These are phyloP conservation scores for Sechiopsis laciniata DNA, from an alignment of 306 rosid genomes.

Conservation along the genomic window DNA sequence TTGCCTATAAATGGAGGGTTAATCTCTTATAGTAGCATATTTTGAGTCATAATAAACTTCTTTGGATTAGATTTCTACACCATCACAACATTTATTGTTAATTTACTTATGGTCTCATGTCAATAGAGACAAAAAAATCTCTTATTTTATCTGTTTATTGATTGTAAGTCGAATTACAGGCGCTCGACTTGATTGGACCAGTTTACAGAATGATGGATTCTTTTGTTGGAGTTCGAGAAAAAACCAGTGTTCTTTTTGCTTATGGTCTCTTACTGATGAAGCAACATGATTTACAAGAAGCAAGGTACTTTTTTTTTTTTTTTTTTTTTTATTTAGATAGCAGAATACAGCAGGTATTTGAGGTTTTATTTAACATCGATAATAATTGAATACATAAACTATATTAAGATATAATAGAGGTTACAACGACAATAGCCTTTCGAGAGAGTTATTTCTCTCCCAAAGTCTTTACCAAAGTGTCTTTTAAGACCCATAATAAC, in stretches of 20 bases:
- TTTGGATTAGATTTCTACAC: background rate
- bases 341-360: background rate
- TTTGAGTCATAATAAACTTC: no score
- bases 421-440: no score
- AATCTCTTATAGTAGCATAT: no score
- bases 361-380: no score
- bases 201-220: slow-evolving; percentile 86
- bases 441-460: no score
- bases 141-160: slow-evolving; percentile 8
- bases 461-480: no score
- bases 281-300: slow-evolving; percentile 93
- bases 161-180: slow-evolving; percentile 42
- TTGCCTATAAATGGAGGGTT: background rate
- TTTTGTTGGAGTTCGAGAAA: slow-evolving; percentile 96
- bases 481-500: no score
- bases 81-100: slow-evolving; percentile 16
- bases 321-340: background rate
- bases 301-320: slow-evolving; percentile 40
- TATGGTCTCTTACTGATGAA: slow-evolving; percentile 89
- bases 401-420: no score
- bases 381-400: no score
- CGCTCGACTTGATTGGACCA: slow-evolving; percentile 89
- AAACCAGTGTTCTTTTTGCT: slow-evolving; percentile 84
- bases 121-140: background rate
- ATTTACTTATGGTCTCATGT: slow-evolving; percentile 9